Base-by-base conservation (phyloP, 192 early-diverging fungal genomes). In the Globomyces pollinis-pini region DNA sequence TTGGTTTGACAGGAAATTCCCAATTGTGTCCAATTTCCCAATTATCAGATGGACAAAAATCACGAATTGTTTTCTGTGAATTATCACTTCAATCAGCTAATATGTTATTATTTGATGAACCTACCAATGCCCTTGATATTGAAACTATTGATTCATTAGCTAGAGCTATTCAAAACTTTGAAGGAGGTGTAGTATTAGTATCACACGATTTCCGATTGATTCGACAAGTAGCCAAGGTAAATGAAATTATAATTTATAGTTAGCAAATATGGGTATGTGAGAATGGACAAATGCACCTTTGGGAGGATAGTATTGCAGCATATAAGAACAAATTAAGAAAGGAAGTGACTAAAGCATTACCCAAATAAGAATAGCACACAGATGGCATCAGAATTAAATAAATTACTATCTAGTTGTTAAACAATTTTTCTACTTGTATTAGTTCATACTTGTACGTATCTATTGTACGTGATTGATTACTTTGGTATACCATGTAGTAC, bases 191-290 rank as follows among this genome's bases (percentile, higher is more conserved):
- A 57, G 94, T 99, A 20, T 79, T 99, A 30, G 96, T 99, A 54
- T 91, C 88, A 59, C 96, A 99, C 88, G 96, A 99, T 79, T 99
- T 99, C 86, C 79, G 96, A 61, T 76, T 99, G 49, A 94, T 99
- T 64, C 84, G 80, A 49, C 93, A 99, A 76, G 90, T 99, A 63
- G 96, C 94, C 34, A 68, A 91, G 66, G 83, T 70, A 63, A n/a
- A n/a, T n/a, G n/a, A n/a, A n/a, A 23, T 20, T 30, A 39, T 32
- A 18, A 30, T 11, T 21, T 66, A 5, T 16, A 29, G 2, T 23
- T 42, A 77, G 63, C 67, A 97, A 64, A 94, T 99, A 50, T 91
- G 86, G 85, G 80, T 91, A 42, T 96, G 94, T 78, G 91, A 96
- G 67, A 83, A 89, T 66, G 79, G 79, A 18, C 69, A 76, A 26